Evolutionary conservation across 2,329 filamentous ascomycete species (phyloP).

Genomic region (Cladosporium sp.): DNA sequence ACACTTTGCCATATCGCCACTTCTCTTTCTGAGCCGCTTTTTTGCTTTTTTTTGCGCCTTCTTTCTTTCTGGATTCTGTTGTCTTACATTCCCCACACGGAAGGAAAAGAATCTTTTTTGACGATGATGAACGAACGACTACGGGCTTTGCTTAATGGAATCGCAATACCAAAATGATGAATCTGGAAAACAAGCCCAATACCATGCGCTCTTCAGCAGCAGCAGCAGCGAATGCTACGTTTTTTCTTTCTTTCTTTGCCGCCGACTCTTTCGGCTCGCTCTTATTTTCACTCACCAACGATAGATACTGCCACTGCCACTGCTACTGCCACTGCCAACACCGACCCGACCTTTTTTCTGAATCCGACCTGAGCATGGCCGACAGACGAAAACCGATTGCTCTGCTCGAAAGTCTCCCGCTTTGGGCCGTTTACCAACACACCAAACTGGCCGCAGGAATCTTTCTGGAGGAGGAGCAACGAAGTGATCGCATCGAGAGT

Average conservation of each 20-base stretch:
- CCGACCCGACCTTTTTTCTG: too few species aligned
- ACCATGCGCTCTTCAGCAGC: not conserved
- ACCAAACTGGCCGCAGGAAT: conserved; percentile 4
- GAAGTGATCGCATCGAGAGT: too few species aligned
- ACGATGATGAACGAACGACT: conserved; percentile 5
- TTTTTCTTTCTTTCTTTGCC: too few species aligned
- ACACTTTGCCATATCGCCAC: conserved; percentile 10
- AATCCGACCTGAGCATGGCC: not conserved
- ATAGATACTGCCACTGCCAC: too few species aligned
- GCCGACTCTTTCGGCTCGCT: conserved; percentile 2
- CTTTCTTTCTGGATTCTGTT: conserved; percentile 5
- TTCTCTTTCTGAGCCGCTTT: too few species aligned
- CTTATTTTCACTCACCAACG: not conserved
- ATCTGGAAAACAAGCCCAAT: not conserved
- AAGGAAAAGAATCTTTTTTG: not conserved
- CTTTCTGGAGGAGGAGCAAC: conserved; percentile 10
- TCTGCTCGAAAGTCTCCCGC: conserved; percentile 10
- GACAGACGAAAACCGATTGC: conserved; percentile 4
- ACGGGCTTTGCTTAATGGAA: not conserved
- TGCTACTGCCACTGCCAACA: not conserved
- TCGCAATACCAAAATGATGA: not conserved
- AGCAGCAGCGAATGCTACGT: not conserved
- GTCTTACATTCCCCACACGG: conserved; percentile 6
- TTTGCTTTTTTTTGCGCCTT: not conserved
- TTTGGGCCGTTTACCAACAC: conserved; percentile 2